Conservation (phyloP, 805 yeast species). For the Metschnikowia kunwiensis region DNA sequence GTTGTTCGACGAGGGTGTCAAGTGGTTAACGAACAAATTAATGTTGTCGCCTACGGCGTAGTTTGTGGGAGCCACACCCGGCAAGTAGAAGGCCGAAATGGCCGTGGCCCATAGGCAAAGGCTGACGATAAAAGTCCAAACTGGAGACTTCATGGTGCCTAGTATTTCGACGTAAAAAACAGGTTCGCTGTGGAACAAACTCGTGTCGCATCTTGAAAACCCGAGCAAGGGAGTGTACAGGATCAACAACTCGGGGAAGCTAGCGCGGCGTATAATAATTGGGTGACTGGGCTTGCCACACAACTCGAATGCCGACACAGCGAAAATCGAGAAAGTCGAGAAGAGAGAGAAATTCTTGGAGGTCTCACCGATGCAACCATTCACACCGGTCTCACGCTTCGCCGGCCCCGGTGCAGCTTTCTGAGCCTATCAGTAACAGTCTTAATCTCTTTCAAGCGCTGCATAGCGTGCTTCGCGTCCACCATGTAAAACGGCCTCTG, state of each 20-base stretch:
- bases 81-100: conserved; percentile 71
- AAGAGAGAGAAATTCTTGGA: too few species aligned
- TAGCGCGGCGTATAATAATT: too few species aligned
- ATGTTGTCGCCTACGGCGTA: conserved; percentile 70
- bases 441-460: conserved; percentile 9
- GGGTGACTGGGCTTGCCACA: neutral
- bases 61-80: conserved; percentile 94
- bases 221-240: conserved; percentile 5
- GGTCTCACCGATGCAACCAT: too few species aligned
- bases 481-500: conserved; percentile 17
- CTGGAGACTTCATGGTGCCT: conserved; percentile 14
- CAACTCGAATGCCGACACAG: neutral
- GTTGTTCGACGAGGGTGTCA: conserved; percentile 69
- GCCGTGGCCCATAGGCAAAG: conserved; percentile 18
- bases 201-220: conserved; percentile 7
- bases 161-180: neutral
- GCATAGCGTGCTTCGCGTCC: conserved; percentile 4
- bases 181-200: neutral
- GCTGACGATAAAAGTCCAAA: conserved; percentile 19
- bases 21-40: conserved; percentile 81
- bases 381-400: too few species aligned
- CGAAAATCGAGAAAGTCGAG: too few species aligned
- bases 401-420: conserved; percentile 2
- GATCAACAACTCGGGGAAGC: too few species aligned
- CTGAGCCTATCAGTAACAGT: conserved; percentile 10